These are phyloP conservation scores for Thelephora aurantiotincta DNA, from an alignment of 768 basidiomycete species.

Conservation along the genomic window DNA sequence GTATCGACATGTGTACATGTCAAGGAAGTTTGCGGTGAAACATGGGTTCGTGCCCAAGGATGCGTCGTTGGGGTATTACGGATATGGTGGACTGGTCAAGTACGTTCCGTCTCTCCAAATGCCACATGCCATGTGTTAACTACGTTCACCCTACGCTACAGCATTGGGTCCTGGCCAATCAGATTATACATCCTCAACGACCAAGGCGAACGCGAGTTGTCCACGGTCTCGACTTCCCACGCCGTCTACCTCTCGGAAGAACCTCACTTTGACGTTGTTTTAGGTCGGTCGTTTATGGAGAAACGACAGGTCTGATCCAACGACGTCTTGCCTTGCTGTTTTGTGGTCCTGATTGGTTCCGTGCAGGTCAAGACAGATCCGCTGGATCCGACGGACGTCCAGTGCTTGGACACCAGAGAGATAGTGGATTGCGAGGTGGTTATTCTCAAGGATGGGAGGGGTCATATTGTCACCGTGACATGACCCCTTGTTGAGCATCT, in stretches of 20 bases:
- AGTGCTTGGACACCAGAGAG: conserved; percentile 87
- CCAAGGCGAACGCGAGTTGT: not conserved
- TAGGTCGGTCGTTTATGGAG: conserved; percentile 79
- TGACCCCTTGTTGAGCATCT: conserved; percentile 14
- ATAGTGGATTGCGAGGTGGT: conserved; percentile 86
- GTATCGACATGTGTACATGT: conserved; percentile 90
- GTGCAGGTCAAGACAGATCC: conserved; percentile 70
- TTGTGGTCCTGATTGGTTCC: conserved; percentile 28
- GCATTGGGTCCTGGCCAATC: conserved; percentile 78
- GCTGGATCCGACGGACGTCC: conserved; percentile 77
- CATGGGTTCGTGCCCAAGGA: conserved; percentile 82
- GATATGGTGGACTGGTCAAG: conserved; percentile 83
- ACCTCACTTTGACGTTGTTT: conserved; percentile 88
- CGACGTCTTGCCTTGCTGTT: conserved; percentile 25
- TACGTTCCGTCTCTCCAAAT: conserved; percentile 8
- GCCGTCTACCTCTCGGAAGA: conserved; percentile 87
- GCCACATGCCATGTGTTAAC: not conserved
- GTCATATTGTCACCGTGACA: conserved; percentile 83
- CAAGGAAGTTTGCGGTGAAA: conserved; percentile 78
- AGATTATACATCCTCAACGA: conserved; percentile 26
- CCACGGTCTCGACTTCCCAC: conserved; percentile 16
- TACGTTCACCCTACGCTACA: conserved; percentile 5
- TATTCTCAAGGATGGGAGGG: conserved; percentile 81
- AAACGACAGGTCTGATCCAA: conserved; percentile 28
- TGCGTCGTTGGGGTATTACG: conserved; percentile 81